Conservation (phyloP, 768 basidiomycete species). For the Galerina sulciceps region DNA sequence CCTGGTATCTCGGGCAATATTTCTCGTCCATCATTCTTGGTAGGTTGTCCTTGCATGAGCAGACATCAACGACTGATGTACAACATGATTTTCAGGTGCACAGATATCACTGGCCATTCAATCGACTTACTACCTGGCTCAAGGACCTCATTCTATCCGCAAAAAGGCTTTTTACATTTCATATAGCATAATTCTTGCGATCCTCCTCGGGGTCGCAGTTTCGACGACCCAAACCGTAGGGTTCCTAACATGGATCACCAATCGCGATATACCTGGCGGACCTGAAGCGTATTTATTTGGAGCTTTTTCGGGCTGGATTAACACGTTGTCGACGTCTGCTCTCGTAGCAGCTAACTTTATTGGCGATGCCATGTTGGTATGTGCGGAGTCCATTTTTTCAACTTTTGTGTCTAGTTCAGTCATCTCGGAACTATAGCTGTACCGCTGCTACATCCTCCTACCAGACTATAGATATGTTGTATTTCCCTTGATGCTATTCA, state of each 20-base stretch:
- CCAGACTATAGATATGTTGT: neutral
- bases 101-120: constrained; percentile 5
- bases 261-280: neutral
- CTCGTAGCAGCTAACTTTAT: neutral
- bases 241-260: neutral
- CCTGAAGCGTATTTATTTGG: neutral
- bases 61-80: neutral
- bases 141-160: neutral
- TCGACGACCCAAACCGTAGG: neutral
- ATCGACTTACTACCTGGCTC: constrained; percentile 3
- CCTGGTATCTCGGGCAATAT: constrained; percentile 1
- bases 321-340: neutral
- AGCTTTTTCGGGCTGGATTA: neutral
- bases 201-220: neutral
- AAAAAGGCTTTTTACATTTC: neutral
- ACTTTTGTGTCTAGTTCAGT: too few relatives aligned
- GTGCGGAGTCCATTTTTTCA: neutral
- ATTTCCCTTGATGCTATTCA: neutral
- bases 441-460: neutral
- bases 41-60: neutral
- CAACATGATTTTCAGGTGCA: neutral
- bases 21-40: neutral
- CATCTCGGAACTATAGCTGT: neutral
- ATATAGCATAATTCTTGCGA: neutral
- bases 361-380: constrained; percentile 3